Conservation (phyloP, 148 eudicot species). For the Tetragonia tetragonoides region DNA sequence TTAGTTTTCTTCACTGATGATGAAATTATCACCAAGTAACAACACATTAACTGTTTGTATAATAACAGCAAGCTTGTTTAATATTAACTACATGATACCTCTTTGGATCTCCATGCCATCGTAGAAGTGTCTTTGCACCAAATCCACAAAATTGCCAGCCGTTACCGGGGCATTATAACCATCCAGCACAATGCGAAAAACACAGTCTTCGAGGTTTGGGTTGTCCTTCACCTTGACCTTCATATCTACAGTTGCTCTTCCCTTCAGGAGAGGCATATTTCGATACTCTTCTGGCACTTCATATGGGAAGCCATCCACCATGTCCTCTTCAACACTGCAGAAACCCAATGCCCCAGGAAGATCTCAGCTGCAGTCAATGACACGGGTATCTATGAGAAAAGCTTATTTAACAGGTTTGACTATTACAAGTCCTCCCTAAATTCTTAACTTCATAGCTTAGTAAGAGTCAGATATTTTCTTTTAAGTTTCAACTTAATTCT, state of each 20-base stretch:
- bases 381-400: constrained; percentile 81
- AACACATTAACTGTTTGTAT: neutral
- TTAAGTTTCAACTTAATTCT: neutral
- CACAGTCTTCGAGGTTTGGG: constrained; percentile 77
- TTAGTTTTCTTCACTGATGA: neutral
- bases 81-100: constrained; percentile 39
- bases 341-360: constrained; percentile 99
- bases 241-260: constrained; percentile 97
- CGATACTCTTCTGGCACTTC: constrained; percentile 96
- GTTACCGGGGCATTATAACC: constrained; percentile 98
- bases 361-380: constrained; percentile 99
- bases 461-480: neutral
- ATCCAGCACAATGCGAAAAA: constrained; percentile 87
- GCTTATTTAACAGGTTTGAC: constrained; percentile 34
- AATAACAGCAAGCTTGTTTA: neutral
- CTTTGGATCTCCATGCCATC: constrained; percentile 99
- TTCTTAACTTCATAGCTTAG: constrained; percentile 16
- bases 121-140: constrained; percentile 90
- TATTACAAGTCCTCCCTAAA: constrained; percentile 34
- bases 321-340: constrained; percentile 99
- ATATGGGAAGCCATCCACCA: constrained; percentile 95
- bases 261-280: constrained; percentile 86
- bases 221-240: constrained; percentile 99
- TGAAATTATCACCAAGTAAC: neutral
- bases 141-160: constrained; percentile 92